Conservation (phyloP, 2,329 filamentous ascomycete genomes). For the Tolypocladium tundrense region DNA sequence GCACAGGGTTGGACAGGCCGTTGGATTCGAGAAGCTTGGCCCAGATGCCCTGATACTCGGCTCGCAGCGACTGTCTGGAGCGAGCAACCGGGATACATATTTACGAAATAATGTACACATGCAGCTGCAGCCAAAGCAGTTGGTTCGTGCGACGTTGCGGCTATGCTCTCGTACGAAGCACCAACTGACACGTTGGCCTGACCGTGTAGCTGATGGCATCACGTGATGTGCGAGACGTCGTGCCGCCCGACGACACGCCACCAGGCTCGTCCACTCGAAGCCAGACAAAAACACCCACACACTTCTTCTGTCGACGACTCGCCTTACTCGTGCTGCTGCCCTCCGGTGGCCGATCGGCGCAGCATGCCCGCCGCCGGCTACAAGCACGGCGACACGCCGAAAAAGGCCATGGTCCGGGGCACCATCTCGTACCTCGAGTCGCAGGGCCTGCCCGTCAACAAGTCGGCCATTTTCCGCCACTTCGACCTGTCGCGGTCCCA, state of each 20-base stretch:
- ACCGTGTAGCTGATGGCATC: background rate
- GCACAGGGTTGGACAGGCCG: background rate
- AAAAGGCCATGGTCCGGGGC: constrained; percentile 28
- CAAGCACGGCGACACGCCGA: constrained; percentile 25
- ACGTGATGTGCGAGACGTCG: background rate
- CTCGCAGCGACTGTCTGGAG: background rate
- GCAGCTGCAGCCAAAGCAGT: background rate
- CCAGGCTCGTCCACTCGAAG: background rate
- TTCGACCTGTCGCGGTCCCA: constrained; percentile 27
- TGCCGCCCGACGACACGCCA: background rate
- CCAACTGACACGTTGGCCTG: background rate
- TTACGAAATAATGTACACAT: constrained; percentile 1
- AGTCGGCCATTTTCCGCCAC: constrained; percentile 28
- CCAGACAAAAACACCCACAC: constrained; percentile 24
- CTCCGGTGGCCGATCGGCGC: background rate
- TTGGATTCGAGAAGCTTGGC: background rate
- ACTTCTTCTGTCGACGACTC: constrained; percentile 11
- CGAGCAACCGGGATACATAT: background rate
- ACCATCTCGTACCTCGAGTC: constrained; percentile 29
- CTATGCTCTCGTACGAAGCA: too few species aligned
- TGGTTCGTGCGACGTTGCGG: background rate
- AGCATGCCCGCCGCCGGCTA: constrained; percentile 13
- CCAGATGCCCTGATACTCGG: background rate
- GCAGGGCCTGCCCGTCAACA: constrained; percentile 26
- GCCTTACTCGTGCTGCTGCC: constrained; percentile 4